Evolutionary conservation across 306 rosid species (phyloP), one percentile per base, ranked within the genome.

Genomic region (Biancaea sappan): DNA sequence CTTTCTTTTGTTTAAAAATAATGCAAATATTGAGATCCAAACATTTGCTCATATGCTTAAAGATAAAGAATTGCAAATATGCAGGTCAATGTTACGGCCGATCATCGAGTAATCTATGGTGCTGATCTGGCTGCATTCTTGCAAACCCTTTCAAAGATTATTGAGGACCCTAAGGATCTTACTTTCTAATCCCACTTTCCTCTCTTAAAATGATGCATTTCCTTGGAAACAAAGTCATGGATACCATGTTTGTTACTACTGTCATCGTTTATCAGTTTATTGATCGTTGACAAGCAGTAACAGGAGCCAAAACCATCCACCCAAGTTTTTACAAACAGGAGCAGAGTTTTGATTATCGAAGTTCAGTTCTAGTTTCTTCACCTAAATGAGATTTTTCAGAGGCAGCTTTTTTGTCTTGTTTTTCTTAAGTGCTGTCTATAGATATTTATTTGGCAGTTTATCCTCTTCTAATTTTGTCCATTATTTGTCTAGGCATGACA

Each of bases 21-120:
- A 62, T 10, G 15, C 74, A 73, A 29, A 66, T 26, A 41, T 41
- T 14, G 12, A 4, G 32, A 35, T 15, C 24, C 35, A 66, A 66
- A 66, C 71, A 24, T 41, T 40, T 15, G n/a, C n/a, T 57, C 16
- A 13, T 26, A 4, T 56, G 6, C 63, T 28, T 28, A 57, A 57
- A 13, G 16, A 24, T 25, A 24, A 54, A 25, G 16, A 26, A 57
- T 25, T 65, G 54, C 1, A 64, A 40, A 21, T 68, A 25, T 83
- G 61, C 89, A 95, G 99, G 97, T 92, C 66, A 95, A 92, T 83
- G 88, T 95, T 64, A 95, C 99, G 0, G 99, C 99, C n/a, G 99
- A 95, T 82, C 99, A 95, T 81, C 92, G 99, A 16, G 88, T 95
- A 62, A 92, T 95, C 77, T 95, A 95, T 4, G 98, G 99, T 48